phyloP scores from a whole-genome alignment of 2,329 filamentous ascomycete genomes.

The Aspergillus texensis region DNA sequence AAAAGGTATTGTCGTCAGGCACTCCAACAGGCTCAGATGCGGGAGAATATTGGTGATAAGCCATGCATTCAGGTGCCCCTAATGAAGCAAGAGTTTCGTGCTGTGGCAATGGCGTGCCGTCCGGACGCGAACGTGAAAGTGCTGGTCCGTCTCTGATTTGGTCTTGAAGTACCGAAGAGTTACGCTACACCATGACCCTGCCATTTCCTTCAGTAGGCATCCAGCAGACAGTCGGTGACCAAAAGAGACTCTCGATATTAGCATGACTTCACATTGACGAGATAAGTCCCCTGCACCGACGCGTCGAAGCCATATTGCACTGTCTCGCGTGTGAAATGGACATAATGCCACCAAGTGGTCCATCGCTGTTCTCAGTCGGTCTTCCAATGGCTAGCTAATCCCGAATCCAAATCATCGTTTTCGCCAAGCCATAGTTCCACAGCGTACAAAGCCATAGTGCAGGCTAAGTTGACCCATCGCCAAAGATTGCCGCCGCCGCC shows the following conservation, averaged over 20 bases:
- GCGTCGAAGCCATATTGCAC: neutral
- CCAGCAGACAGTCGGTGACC: neutral
- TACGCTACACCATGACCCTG: neutral
- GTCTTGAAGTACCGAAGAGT: neutral
- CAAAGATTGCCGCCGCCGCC: constrained; percentile 83
- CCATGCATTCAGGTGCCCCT: too few species aligned
- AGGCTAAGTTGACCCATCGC: constrained; percentile 90
- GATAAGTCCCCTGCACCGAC: neutral
- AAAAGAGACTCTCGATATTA: neutral
- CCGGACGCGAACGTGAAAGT: neutral
- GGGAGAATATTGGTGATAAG: neutral
- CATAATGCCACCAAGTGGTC: neutral
- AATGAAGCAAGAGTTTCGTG: neutral
- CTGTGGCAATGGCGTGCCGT: neutral
- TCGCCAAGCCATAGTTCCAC: constrained; percentile 86
- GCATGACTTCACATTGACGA: neutral
- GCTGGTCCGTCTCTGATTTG: neutral
- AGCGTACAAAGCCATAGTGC: constrained; percentile 87
- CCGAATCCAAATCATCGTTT: constrained; percentile 68
- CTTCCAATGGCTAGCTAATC: constrained; percentile 84
- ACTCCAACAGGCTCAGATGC: neutral
- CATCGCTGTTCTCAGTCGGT: constrained; percentile 64
- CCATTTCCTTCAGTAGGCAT: neutral
- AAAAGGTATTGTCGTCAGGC: too few species aligned
- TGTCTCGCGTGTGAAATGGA: neutral